Conservation (phyloP, 1,284 basidiomycete species). For the Malassezia dermatis region DNA sequence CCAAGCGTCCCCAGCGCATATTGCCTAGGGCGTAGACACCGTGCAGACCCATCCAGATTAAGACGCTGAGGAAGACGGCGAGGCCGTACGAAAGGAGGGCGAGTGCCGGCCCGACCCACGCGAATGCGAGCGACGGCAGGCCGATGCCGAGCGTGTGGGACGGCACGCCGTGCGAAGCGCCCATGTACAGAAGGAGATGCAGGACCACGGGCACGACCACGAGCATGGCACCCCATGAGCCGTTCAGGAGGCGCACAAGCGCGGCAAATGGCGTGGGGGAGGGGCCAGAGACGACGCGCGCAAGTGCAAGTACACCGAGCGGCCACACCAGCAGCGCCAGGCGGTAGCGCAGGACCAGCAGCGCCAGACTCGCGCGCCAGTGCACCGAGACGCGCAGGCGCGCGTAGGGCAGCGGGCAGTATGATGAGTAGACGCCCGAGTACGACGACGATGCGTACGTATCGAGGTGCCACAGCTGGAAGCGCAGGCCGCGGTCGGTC, state of each 20-base stretch:
- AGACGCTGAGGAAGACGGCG: not conserved
- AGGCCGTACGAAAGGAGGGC: slow-evolving; percentile 12
- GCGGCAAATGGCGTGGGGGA: not conserved
- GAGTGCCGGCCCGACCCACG: slow-evolving; percentile 17
- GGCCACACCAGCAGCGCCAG: slow-evolving; percentile 30
- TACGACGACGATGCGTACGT: slow-evolving; percentile 2
- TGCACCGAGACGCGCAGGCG: slow-evolving; percentile 23
- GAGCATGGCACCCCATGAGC: not conserved
- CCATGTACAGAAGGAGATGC: not conserved
- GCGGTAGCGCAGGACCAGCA: slow-evolving; percentile 36
- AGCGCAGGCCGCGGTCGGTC: slow-evolving; percentile 10
- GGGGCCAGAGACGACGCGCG: not conserved
- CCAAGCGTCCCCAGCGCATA: not conserved
- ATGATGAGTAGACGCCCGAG: not conserved
- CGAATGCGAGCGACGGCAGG: not conserved
- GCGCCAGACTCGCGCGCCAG: slow-evolving; percentile 31
- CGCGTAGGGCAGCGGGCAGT: slow-evolving; percentile 20
- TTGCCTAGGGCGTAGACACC: not conserved
- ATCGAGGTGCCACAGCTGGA: slow-evolving; percentile 36
- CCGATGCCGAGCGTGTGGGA: slow-evolving; percentile 8
- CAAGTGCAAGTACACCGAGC: slow-evolving; percentile 20
- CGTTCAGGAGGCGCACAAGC: not conserved
- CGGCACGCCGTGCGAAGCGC: not conserved
- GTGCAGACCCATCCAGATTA: not conserved
- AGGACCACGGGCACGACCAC: not conserved